Evolutionary conservation across 2,329 filamentous ascomycete species (phyloP), one percentile per base, ranked within the genome.

Genomic region (Pseudocercospora fuligena): DNA sequence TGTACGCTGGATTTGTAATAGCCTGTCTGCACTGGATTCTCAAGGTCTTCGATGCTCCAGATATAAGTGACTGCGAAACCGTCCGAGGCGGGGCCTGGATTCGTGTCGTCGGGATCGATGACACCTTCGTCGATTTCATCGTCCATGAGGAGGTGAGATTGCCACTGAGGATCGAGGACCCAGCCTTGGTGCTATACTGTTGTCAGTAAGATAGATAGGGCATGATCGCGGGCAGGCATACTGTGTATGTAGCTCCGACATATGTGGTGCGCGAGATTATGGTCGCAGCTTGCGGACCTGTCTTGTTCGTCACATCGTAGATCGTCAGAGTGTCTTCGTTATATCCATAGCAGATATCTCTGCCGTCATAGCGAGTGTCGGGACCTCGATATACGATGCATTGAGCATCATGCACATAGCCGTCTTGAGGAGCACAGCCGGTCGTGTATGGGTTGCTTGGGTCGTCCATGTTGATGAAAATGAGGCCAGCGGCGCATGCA

Each of bases 401-500:
- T 75, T 70, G 84, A 2, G 85, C 85, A 68, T 87, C 85, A 75
- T 87, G 85, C 16, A 86, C 84, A 33, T 87, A 87, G 61, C 84
- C 84, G 72, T 86, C 85, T 25, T 81, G 74, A 19, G 79, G 77
- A 6, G 82, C 81, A 70, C 85, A 87, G 33, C 84, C 85, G 12
- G 83, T 82, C 1, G 80, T 81, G 19, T 77, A 81, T 11, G 84
- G 82, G 69, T 84, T 85, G n/a, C 79, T 72, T 16, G 84, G 79
- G 70, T 86, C 82, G n/a, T 78, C 79, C 53, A 87, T 75, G 73
- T 87, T 83, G 69, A 87, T 82, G 76, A 86, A 85, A 76, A 85
- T 85, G 19, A 86, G 77, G 14, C 85, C 85, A 21, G 81, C 81
- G 12, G 73, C 74, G 77, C 85, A 86, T 33, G 76, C 71, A 68